Percentiles rank a stretch among this genome's conserved stretches.
Conservation (phyloP, 176 grass and related monocot species). For the Alopecurus myosuroides region DNA sequence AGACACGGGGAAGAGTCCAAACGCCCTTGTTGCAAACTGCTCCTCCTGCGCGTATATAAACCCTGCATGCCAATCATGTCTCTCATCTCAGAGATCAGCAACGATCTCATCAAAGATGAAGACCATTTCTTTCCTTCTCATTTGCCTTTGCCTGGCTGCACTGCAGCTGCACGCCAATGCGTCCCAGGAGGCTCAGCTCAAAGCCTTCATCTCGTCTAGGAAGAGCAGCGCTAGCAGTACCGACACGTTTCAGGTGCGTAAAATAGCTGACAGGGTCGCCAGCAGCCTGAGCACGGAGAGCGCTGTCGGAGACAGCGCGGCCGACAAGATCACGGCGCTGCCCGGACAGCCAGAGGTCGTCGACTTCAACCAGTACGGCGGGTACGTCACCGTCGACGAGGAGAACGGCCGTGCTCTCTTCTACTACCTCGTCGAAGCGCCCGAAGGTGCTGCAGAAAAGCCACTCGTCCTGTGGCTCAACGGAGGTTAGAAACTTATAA, state of each 20-base stretch:
- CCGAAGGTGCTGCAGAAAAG: background rate
- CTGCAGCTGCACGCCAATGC: background rate
- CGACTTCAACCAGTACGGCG: constrained; percentile 34
- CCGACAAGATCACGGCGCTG: constrained; percentile 28
- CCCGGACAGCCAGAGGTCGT: constrained; percentile 23
- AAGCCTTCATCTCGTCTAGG: background rate
- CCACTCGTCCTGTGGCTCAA: constrained; percentile 48
- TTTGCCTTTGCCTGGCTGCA: background rate
- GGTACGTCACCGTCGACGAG: constrained; percentile 28
- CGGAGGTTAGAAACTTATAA: constrained; percentile 22
- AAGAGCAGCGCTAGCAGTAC: background rate
- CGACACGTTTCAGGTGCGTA: background rate
- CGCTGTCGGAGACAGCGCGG: background rate
- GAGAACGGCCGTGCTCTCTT: constrained; percentile 23
- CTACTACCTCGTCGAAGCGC: constrained; percentile 42
- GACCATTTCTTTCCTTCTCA: background rate
- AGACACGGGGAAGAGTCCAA: background rate
- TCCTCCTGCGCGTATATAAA: background rate
- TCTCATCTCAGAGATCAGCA: background rate
- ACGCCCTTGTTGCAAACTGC: background rate
- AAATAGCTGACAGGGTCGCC: background rate
- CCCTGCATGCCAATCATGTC: background rate
- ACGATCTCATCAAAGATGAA: background rate
- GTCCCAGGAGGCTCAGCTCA: background rate
- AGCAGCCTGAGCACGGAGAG: background rate